phyloP scores from a whole-genome alignment of 2,329 filamentous ascomycete genomes.

The Zymoseptoria brevis region DNA sequence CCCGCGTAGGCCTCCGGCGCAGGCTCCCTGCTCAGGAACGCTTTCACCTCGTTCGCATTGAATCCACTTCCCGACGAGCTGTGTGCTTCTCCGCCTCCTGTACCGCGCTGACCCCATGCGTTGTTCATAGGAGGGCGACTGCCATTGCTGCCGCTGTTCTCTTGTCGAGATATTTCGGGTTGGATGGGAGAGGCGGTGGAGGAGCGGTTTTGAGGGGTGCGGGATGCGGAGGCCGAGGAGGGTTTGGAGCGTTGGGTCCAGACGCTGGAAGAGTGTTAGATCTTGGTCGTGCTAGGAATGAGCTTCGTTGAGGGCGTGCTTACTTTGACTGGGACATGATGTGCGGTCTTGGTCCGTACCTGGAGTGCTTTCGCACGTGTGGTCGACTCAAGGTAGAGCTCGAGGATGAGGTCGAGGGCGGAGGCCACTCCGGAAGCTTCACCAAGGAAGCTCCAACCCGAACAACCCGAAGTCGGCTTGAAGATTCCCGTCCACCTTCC shows the following conservation, averaged over 20 bases:
- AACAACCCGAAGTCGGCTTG: background rate
- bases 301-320: background rate
- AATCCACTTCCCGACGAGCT: slow-evolving; percentile 30
- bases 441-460: background rate
- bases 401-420: background rate
- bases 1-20: slow-evolving; percentile 21
- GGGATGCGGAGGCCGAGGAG: slow-evolving; percentile 9
- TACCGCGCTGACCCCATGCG: slow-evolving; percentile 10
- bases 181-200: slow-evolving; percentile 20
- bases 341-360: background rate
- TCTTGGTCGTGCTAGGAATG: background rate
- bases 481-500: background rate
- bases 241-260: slow-evolving; percentile 13
- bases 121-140: slow-evolving; percentile 8
- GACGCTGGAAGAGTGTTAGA: background rate
- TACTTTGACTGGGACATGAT: slow-evolving; percentile 5
- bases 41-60: slow-evolving; percentile 37
- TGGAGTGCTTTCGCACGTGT: background rate
- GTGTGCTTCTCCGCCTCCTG: slow-evolving; percentile 23
- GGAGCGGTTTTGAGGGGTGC: slow-evolving; percentile 26
- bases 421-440: background rate
- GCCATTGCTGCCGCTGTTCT: slow-evolving; percentile 13
- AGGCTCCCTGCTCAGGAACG: slow-evolving; percentile 35
- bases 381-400: background rate
- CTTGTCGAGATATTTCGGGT: slow-evolving; percentile 1